phyloP scores from a whole-genome alignment of 2,329 filamentous ascomycete species.

The Thyridium curvatum region DNA sequence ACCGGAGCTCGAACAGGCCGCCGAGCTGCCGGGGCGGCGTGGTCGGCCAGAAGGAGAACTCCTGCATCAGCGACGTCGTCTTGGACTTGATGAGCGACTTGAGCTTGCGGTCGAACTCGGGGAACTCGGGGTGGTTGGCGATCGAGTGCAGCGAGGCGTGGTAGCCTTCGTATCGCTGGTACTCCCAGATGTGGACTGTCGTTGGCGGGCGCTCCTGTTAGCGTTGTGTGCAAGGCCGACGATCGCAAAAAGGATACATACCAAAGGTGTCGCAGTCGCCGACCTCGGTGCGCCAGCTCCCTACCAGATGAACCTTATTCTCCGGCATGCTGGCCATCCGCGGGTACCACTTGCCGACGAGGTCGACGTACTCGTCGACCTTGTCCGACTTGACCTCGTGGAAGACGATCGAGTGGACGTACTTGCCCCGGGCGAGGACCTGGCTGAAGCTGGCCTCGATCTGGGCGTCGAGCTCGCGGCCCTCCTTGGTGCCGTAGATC shows the following conservation, averaged over 20 bases:
- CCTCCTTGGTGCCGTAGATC: slow-evolving; percentile 96
- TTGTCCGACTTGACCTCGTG: slow-evolving; percentile 94
- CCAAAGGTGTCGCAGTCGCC: slow-evolving; percentile 96
- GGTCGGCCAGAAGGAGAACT: slow-evolving; percentile 99
- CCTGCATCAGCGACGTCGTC: slow-evolving; percentile 91
- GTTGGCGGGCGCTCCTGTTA: slow-evolving; percentile 1
- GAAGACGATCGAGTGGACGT: slow-evolving; percentile 95
- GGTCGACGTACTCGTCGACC: slow-evolving; percentile 86
- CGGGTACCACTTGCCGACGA: slow-evolving; percentile 90
- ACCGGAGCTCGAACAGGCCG: slow-evolving; percentile 90
- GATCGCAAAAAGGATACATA: slow-evolving; percentile 35
- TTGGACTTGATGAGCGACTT: slow-evolving; percentile 81
- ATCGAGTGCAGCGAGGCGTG: slow-evolving; percentile 87
- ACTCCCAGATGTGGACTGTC: slow-evolving; percentile 99
- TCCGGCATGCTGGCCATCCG: slow-evolving; percentile 76
- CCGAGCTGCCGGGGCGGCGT: slow-evolving; percentile 83
- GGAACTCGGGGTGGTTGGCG: slow-evolving; percentile 73
- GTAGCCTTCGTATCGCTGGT: slow-evolving; percentile 94
- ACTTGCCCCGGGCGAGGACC: slow-evolving; percentile 91
- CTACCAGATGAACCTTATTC: slow-evolving; percentile 93
- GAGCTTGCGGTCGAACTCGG: slow-evolving; percentile 77
- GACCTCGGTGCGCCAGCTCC: slow-evolving; percentile 97
- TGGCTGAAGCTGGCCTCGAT: slow-evolving; percentile 96
- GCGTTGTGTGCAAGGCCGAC: not conserved
- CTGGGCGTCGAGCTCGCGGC: slow-evolving; percentile 87